Evolutionary conservation across 805 yeast genomes (phyloP).

Genomic region (Ogataea methanolica): DNA sequence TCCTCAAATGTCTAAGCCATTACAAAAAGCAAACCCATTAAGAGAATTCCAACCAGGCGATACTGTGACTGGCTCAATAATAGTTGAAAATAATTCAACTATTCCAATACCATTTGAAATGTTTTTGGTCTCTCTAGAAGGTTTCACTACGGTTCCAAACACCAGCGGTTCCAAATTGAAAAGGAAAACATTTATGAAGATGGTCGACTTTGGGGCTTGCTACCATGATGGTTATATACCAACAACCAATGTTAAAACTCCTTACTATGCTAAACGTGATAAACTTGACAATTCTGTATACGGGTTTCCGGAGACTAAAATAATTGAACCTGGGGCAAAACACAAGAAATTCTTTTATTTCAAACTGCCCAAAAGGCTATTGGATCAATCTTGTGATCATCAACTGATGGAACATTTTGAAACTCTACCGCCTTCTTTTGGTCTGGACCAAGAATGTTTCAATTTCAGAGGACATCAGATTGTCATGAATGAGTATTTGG

Average conservation of each 20-base stretch:
- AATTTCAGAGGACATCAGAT: constrained; percentile 23
- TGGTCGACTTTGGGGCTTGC: constrained; percentile 45
- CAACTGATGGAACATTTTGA: constrained; percentile 29
- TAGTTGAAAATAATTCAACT: constrained; percentile 35
- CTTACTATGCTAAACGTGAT: constrained; percentile 12
- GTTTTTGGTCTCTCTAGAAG: constrained; percentile 54
- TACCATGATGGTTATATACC: constrained; percentile 37
- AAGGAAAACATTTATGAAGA: constrained; percentile 36
- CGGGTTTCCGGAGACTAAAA: constrained; percentile 38
- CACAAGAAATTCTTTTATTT: constrained; percentile 56
- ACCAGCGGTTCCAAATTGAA: constrained; percentile 3
- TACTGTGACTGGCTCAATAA: constrained; percentile 50
- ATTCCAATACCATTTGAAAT: constrained; percentile 48
- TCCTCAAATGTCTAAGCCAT: constrained; percentile 26
- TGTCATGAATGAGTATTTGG: constrained; percentile 36
- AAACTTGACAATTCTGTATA: constrained; percentile 22
- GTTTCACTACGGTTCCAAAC: constrained; percentile 28
- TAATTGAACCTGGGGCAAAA: constrained; percentile 40
- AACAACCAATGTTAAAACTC: constrained; percentile 18
- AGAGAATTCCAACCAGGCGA: constrained; percentile 64
- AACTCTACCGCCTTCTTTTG: constrained; percentile 36
- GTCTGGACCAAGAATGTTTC: constrained; percentile 28
- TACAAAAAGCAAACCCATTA: constrained; percentile 28
- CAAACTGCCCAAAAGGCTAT: constrained; percentile 45
- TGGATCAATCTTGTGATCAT: constrained; percentile 48